phyloP scores from a whole-genome alignment of 768 basidiomycete genomes.

The Amanita muscaria region DNA sequence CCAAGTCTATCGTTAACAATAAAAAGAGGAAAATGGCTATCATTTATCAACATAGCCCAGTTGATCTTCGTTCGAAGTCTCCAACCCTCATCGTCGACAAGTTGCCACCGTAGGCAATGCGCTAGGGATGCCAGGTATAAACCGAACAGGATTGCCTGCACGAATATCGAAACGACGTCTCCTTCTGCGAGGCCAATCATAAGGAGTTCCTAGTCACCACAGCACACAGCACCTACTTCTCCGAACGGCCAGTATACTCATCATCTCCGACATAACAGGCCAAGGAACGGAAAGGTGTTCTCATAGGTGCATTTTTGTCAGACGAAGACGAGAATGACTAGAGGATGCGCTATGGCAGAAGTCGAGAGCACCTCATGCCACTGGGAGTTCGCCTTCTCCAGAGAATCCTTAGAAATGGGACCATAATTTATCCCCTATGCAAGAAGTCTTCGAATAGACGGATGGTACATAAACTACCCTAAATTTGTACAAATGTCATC shows the following conservation, averaged over 20 bases:
- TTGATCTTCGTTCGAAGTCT: neutral
- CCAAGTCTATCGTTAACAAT: neutral
- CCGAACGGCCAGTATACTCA: too few species aligned
- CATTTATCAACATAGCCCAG: neutral
- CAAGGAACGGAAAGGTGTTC: slow-evolving; percentile 21
- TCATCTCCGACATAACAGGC: slow-evolving; percentile 14
- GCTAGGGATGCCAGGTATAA: neutral
- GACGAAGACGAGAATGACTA: slow-evolving; percentile 29
- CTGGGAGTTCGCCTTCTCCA: slow-evolving; percentile 1
- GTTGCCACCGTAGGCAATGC: neutral
- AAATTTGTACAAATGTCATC: too few species aligned
- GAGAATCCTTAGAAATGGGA: neutral
- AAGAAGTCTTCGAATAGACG: too few species aligned
- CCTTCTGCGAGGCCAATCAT: neutral
- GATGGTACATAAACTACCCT: too few species aligned
- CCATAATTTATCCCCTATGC: neutral
- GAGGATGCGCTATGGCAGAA: slow-evolving; percentile 16
- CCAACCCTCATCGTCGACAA: neutral
- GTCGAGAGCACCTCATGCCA: neutral
- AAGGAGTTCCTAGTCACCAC: too few species aligned
- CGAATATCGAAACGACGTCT: neutral
- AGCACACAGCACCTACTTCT: slow-evolving; percentile 7
- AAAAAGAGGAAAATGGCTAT: neutral
- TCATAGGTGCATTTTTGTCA: slow-evolving; percentile 40
- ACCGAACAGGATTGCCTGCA: neutral